These are phyloP conservation scores for Dactylellina sp. DNA, from an alignment of 2,329 filamentous ascomycete genomes.

Conservation along the genomic window DNA sequence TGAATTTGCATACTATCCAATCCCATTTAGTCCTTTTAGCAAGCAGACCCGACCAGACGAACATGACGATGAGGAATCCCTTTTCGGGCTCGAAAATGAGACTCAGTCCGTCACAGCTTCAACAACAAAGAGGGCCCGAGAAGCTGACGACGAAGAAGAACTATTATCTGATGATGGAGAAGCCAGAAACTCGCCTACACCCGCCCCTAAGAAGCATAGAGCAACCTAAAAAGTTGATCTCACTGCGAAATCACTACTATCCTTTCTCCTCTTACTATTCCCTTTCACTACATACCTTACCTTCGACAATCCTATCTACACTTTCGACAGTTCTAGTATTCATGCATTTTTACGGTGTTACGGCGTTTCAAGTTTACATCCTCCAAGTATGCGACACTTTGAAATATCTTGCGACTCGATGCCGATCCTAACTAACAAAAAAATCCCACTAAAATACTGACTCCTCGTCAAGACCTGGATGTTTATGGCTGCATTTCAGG, in stretches of 20 bases:
- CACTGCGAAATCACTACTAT: no score
- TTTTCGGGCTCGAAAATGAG: slow-evolving; percentile 45
- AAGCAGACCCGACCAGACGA: slow-evolving; percentile 2
- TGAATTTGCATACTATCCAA: slow-evolving; percentile 46
- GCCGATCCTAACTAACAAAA: background rate
- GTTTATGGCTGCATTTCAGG: slow-evolving; percentile 12
- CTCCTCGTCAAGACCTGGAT: slow-evolving; percentile 7
- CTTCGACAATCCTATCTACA: background rate
- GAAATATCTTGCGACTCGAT: slow-evolving; percentile 1
- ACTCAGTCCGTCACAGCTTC: slow-evolving; percentile 32
- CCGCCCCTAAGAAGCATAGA: slow-evolving; percentile 45
- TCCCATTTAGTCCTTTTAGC: slow-evolving; percentile 27
- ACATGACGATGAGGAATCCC: slow-evolving; percentile 22
- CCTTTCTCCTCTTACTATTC: background rate
- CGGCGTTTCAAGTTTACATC: slow-evolving; percentile 18
- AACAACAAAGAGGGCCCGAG: slow-evolving; percentile 40
- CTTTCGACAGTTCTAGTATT: slow-evolving; percentile 19
- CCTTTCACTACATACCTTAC: background rate
- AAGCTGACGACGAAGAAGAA: slow-evolving; percentile 42
- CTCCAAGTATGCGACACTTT: background rate
- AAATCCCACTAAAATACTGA: background rate
- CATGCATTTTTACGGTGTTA: slow-evolving; percentile 40
- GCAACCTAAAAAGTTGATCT: slow-evolving; percentile 7
- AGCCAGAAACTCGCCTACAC: slow-evolving; percentile 19
- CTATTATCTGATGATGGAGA: slow-evolving; percentile 26